phyloP scores from a whole-genome alignment of 306 rosid genomes.

The Cucumis melo region DNA sequence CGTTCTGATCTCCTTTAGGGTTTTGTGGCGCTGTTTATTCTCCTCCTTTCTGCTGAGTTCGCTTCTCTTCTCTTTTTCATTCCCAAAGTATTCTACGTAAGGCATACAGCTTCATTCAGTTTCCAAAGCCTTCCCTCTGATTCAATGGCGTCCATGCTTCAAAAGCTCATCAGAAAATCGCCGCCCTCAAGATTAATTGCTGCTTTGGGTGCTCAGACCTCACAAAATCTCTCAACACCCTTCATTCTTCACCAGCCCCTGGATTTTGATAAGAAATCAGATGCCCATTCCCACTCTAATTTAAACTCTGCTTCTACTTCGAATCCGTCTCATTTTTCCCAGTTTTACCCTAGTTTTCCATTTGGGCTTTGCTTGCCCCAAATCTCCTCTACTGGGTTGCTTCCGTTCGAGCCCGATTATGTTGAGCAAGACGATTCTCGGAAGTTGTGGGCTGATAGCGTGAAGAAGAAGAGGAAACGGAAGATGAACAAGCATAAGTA shows the following conservation, averaged over 20 bases:
- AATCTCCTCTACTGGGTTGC: conserved; percentile 14
- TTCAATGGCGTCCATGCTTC: conserved; percentile 56
- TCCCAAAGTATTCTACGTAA: background rate
- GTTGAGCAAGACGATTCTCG: conserved; percentile 25
- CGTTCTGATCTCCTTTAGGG: background rate
- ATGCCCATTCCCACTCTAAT: background rate
- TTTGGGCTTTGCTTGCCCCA: conserved; percentile 36
- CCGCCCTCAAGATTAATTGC: conserved; percentile 19
- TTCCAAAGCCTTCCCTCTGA: background rate
- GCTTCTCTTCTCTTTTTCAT: background rate
- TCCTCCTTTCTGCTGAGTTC: background rate
- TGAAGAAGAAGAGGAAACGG: conserved; percentile 74
- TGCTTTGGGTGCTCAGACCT: conserved; percentile 8
- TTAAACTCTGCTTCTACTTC: background rate
- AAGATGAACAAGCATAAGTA: conserved; percentile 85
- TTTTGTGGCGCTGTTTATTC: background rate
- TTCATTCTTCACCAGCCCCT: conserved; percentile 8
- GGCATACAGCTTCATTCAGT: background rate
- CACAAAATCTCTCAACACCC: conserved; percentile 11
- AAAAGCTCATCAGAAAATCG: conserved; percentile 33
- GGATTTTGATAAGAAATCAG: background rate
- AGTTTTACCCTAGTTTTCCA: conserved; percentile 41
- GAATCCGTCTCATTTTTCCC: conserved; percentile 4
- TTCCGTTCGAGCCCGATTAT: conserved; percentile 15
- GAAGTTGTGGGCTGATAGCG: conserved; percentile 67